These are phyloP conservation scores for Salix caprea DNA, from an alignment of 345 rosid species.

Conservation along the genomic window DNA sequence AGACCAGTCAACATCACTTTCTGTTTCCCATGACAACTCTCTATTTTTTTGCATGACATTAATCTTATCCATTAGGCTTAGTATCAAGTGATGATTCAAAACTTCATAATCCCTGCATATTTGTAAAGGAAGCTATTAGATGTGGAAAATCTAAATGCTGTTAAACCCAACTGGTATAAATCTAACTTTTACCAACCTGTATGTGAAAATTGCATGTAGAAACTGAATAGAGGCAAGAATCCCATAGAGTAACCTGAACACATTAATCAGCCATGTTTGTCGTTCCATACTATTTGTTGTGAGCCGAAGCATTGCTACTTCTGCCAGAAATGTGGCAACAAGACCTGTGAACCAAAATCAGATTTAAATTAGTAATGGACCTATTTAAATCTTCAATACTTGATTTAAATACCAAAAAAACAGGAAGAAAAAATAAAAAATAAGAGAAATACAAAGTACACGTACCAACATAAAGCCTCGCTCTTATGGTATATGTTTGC, in stretches of 20 bases:
- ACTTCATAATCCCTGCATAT: slow-evolving; percentile 67
- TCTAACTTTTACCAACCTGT: slow-evolving; percentile 36
- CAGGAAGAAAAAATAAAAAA: neutral
- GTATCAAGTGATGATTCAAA: slow-evolving; percentile 59
- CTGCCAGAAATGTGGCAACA: slow-evolving; percentile 46
- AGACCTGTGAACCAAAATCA: slow-evolving; percentile 40
- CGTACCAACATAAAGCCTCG: slow-evolving; percentile 70
- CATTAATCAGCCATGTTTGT: slow-evolving; percentile 39
- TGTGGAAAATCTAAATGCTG: neutral
- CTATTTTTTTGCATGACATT: slow-evolving; percentile 43
- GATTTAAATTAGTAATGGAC: neutral
- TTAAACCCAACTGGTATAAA: too few relatives aligned
- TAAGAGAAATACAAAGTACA: neutral
- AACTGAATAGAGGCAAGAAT: slow-evolving; percentile 45
- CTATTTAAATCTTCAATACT: too few relatives aligned
- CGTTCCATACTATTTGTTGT: slow-evolving; percentile 40
- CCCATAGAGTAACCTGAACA: slow-evolving; percentile 38
- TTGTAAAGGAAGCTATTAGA: neutral
- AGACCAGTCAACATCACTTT: slow-evolving; percentile 53
- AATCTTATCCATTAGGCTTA: slow-evolving; percentile 54
- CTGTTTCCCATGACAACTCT: slow-evolving; percentile 35
- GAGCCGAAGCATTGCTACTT: slow-evolving; percentile 47
- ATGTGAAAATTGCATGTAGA: slow-evolving; percentile 59
- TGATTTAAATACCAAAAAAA: too few relatives aligned
- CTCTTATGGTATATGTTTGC: slow-evolving; percentile 74